Conservation (phyloP, 2,329 filamentous ascomycete species). For the Cordyceps fumosorosea region DNA sequence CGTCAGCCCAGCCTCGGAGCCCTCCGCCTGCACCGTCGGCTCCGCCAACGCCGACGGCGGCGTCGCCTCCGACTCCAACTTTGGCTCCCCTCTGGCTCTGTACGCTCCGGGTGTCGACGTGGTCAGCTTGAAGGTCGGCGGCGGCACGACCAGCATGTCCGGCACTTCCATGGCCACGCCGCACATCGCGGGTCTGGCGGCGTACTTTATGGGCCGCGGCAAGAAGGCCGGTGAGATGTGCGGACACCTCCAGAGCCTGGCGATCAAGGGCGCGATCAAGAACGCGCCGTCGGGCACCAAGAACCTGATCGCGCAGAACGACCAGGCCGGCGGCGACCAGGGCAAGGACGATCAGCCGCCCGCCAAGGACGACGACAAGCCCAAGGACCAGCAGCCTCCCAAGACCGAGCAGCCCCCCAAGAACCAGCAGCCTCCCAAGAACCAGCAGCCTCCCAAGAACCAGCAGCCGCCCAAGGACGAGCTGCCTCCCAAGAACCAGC, state of each 20-base stretch:
- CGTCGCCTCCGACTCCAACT: constrained; percentile 36
- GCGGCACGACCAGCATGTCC: constrained; percentile 24
- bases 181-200: constrained; percentile 33
- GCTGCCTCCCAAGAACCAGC: no score
- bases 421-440: no score
- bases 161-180: constrained; percentile 43
- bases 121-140: neutral
- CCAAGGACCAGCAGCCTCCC: no score
- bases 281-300: neutral
- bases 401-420: no score
- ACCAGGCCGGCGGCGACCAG: neutral
- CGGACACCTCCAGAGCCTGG: neutral
- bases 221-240: neutral
- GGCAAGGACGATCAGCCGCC: no score
- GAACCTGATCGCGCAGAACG: constrained; percentile 10
- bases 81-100: constrained; percentile 46
- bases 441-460: no score
- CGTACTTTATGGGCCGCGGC: constrained; percentile 12
- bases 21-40: constrained; percentile 19
- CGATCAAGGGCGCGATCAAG: neutral
- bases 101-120: neutral
- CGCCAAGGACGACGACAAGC: no score
- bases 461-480: no score
- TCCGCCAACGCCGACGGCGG: constrained; percentile 24
- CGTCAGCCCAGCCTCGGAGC: constrained; percentile 17